phyloP scores from a whole-genome alignment of 257 asterid genomes.

The Fraxinus cuspidata region DNA sequence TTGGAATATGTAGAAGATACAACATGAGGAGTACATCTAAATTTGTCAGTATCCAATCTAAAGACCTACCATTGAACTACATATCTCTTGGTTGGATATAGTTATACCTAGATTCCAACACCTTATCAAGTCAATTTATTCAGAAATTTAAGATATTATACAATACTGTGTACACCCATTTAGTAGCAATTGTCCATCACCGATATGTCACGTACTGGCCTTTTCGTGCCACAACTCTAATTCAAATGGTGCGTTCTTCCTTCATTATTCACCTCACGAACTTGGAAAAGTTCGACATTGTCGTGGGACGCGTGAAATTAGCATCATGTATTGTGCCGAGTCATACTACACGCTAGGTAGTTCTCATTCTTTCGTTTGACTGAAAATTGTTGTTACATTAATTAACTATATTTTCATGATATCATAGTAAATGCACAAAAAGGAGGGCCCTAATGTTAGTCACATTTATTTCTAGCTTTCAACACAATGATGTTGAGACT shows the following conservation, averaged over 20 bases:
- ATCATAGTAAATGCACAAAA: background rate
- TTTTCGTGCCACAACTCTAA: too few species aligned
- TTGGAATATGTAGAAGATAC: background rate
- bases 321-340: too few species aligned
- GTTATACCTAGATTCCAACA: background rate
- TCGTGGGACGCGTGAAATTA: too few species aligned
- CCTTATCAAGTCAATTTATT: too few species aligned
- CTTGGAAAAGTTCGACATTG: too few species aligned
- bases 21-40: background rate
- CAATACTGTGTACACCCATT: too few species aligned
- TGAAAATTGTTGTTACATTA: background rate
- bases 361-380: background rate
- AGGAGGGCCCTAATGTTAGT: constrained; percentile 24
- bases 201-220: too few species aligned
- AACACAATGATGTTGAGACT: constrained; percentile 35
- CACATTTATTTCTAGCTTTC: constrained; percentile 20
- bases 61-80: background rate
- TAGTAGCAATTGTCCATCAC: too few species aligned
- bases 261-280: too few species aligned
- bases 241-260: too few species aligned
- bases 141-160: too few species aligned
- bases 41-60: background rate
- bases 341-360: too few species aligned
- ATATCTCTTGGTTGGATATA: background rate
- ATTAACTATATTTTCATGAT: background rate